phyloP scores from a whole-genome alignment of 2,329 filamentous ascomycete genomes.

The Fusarium proliferatum region DNA sequence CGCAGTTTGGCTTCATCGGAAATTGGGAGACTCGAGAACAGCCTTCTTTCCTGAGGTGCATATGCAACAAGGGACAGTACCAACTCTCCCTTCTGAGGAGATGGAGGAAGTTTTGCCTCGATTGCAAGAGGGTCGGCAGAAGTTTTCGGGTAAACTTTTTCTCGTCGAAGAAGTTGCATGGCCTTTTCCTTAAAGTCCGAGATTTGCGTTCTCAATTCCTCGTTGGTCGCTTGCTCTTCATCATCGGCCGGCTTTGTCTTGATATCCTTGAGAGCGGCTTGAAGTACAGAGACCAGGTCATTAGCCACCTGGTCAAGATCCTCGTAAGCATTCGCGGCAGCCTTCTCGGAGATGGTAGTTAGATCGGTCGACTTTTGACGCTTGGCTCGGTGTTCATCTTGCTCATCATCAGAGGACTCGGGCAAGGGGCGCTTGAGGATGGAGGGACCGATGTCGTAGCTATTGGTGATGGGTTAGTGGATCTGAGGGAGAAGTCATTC shows the following conservation, averaged over 20 bases:
- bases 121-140: conserved; percentile 54
- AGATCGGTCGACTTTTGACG: conserved; percentile 66
- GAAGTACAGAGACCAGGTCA: conserved; percentile 63
- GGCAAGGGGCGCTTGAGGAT: conserved; percentile 66
- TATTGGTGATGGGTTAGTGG: conserved; percentile 52
- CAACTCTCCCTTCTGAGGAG: conserved; percentile 58
- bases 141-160: conserved; percentile 62
- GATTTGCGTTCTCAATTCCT: conserved; percentile 57
- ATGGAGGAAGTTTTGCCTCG: conserved; percentile 53
- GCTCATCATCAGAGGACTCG: conserved; percentile 53
- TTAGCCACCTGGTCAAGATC: conserved; percentile 73
- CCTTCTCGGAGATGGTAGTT: conserved; percentile 66
- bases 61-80: conserved; percentile 83
- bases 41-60: conserved; percentile 77
- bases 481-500: conserved; percentile 10
- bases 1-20: conserved; percentile 47
- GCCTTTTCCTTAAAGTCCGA: conserved; percentile 71
- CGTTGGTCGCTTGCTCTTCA: conserved; percentile 45
- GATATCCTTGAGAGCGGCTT: conserved; percentile 61
- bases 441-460: conserved; percentile 65
- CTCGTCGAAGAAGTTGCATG: conserved; percentile 70
- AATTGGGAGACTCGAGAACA: conserved; percentile 83
- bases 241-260: conserved; percentile 49
- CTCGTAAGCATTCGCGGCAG: conserved; percentile 62
- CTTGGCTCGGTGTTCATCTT: conserved; percentile 67